A percentile compares a stretch with the other conserved stretches of the same genome.
Conservation (phyloP, 1,284 basidiomycete species). For the Microbotryum silenes-acaulis region DNA sequence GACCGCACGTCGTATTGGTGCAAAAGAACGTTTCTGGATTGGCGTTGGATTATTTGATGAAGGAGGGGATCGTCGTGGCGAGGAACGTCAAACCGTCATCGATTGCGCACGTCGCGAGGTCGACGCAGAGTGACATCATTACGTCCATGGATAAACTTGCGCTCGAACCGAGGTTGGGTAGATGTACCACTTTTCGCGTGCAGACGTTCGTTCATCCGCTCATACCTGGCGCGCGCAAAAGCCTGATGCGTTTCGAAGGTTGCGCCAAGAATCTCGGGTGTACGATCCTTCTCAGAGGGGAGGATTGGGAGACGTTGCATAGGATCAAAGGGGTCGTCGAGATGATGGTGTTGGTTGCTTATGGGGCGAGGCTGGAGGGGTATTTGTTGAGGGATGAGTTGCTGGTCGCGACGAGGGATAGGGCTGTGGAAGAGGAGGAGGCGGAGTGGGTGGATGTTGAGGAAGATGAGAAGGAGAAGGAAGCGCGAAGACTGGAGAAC, state of each 20-base stretch:
- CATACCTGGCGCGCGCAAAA: conserved; percentile 85
- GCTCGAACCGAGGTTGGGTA: conserved; percentile 79
- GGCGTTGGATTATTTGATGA: conserved; percentile 80
- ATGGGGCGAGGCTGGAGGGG: conserved; percentile 85
- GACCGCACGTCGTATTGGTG: conserved; percentile 87
- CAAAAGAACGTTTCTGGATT: conserved; percentile 87
- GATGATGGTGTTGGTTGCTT: conserved; percentile 82
- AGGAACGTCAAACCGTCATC: conserved; percentile 81
- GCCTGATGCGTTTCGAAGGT: conserved; percentile 95
- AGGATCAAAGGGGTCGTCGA: conserved; percentile 86
- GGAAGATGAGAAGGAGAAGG: background rate
- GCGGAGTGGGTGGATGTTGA: too few relatives aligned
- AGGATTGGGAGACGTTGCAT: conserved; percentile 64
- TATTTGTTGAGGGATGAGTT: conserved; percentile 91
- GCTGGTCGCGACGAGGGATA: background rate
- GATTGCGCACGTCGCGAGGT: conserved; percentile 77
- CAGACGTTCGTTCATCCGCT: conserved; percentile 90
- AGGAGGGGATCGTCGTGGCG: conserved; percentile 83
- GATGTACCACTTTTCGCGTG: conserved; percentile 77
- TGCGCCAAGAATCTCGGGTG: conserved; percentile 86
- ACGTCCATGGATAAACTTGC: conserved; percentile 92
- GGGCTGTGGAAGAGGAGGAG: too few relatives aligned
- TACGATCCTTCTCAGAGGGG: conserved; percentile 88
- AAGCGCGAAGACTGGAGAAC: background rate
- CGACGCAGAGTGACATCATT: conserved; percentile 91